These are phyloP conservation scores for Falciphora oryzae DNA, from an alignment of 2,329 filamentous ascomycete genomes.

Conservation along the genomic window DNA sequence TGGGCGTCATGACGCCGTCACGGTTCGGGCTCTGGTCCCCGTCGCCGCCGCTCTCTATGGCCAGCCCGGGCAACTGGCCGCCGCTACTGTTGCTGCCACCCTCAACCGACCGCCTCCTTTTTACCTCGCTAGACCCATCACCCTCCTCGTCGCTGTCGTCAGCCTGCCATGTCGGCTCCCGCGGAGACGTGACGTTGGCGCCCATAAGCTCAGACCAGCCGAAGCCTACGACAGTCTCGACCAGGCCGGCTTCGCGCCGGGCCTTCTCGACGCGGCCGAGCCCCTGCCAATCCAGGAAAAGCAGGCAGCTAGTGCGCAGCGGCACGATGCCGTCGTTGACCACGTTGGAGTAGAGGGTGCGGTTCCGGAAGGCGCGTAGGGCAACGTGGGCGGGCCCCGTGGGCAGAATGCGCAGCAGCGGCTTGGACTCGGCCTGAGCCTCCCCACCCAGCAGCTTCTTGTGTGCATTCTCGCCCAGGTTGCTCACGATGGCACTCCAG, in stretches of 20 bases:
- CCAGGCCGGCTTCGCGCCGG: conserved; percentile 80
- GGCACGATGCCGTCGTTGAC: conserved; percentile 98
- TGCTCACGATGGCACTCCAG: conserved; percentile 82
- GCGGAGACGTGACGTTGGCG: conserved; percentile 48
- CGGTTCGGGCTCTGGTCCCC: neutral
- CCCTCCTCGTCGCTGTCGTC: conserved; percentile 23
- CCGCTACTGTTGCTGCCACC: neutral
- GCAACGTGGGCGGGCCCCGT: conserved; percentile 87
- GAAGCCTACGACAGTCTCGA: conserved; percentile 89
- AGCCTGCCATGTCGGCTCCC: conserved; percentile 35
- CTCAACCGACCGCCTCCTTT: neutral
- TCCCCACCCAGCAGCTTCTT: conserved; percentile 50
- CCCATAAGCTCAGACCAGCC: conserved; percentile 90
- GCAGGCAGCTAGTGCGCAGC: conserved; percentile 85
- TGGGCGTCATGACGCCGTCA: conserved; percentile 20
- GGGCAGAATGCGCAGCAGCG: conserved; percentile 79
- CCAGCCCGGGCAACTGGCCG: neutral
- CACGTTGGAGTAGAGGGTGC: conserved; percentile 93
- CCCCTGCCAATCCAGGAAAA: conserved; percentile 96
- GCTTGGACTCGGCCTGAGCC: conserved; percentile 75
- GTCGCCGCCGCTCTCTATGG: neutral
- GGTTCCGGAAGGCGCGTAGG: conserved; percentile 79
- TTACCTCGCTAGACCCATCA: neutral
- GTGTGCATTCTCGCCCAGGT: conserved; percentile 64
- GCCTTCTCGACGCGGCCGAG: conserved; percentile 92